phyloP scores from a whole-genome alignment of 23 red algal genomes.

The Cyanidioschyzon merolae region DNA sequence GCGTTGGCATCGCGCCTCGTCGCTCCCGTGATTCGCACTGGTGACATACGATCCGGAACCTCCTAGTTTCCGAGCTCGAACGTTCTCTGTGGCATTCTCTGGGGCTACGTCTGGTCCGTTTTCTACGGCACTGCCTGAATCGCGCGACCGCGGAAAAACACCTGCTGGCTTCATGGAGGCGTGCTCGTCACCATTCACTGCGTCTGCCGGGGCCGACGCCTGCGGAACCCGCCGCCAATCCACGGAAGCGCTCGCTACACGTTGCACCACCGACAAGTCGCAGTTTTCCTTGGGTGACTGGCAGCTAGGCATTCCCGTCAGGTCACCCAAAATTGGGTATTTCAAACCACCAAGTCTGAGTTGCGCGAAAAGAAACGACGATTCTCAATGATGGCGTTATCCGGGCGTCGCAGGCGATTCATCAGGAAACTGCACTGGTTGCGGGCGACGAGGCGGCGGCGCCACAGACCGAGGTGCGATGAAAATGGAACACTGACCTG shows the following conservation, averaged over 20 bases:
- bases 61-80: background rate
- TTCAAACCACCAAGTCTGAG: no score
- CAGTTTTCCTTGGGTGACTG: background rate
- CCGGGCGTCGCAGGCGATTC: no score
- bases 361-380: no score
- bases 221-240: background rate
- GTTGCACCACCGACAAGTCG: background rate
- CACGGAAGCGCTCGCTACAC: background rate
- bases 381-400: no score
- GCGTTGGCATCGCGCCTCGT: constrained; percentile 14
- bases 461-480: no score
- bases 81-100: background rate
- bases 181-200: background rate
- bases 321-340: no score
- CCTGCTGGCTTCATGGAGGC: background rate
- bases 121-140: background rate
- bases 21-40: background rate
- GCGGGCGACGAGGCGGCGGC: no score
- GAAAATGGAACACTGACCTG: no score
- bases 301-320: background rate
- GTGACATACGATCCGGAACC: background rate
- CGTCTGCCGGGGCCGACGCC: background rate
- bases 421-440: no score
- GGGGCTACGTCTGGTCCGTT: background rate
- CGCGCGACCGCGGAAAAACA: background rate